These are phyloP conservation scores for Pichia insulana DNA, from an alignment of 805 yeast genomes.

Conservation along the genomic window DNA sequence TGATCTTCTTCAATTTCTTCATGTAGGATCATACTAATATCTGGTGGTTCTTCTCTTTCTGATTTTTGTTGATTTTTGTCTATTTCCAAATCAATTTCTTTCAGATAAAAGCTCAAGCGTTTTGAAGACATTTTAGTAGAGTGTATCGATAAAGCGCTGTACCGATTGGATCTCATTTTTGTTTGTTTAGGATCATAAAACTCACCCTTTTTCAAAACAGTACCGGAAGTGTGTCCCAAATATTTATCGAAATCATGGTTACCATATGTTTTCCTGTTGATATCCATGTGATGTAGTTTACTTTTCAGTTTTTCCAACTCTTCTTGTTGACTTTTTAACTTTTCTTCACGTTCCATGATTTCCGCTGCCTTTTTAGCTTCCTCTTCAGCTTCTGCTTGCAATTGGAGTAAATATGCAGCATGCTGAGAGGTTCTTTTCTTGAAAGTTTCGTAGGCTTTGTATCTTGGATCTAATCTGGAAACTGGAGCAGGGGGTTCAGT, in stretches of 20 bases:
- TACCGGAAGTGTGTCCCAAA: conserved; percentile 8
- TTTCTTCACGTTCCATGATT: conserved; percentile 8
- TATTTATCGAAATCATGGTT: conserved; percentile 7
- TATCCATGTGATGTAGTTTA: conserved; percentile 1
- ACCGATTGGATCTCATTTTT: conserved; percentile 40
- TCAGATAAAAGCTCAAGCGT: conserved; percentile 42
- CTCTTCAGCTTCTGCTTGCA: conserved; percentile 21
- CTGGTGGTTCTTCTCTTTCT: conserved; percentile 16
- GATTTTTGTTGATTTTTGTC: conserved; percentile 3
- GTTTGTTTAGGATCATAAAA: conserved; percentile 27
- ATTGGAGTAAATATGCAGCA: conserved; percentile 28
- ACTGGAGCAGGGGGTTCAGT: conserved; percentile 45
- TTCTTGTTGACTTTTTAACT: conserved; percentile 8
- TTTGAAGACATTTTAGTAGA: conserved; percentile 59
- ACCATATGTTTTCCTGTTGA: neutral
- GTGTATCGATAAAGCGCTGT: conserved; percentile 63
- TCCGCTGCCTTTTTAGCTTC: conserved; percentile 13
- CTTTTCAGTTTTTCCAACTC: conserved; percentile 6
- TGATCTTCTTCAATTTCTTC: conserved; percentile 6
- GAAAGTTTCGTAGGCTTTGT: conserved; percentile 39
- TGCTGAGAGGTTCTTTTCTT: conserved; percentile 36
- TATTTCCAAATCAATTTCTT: conserved; percentile 18
- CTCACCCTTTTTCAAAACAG: conserved; percentile 20
- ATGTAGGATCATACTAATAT: conserved; percentile 22
- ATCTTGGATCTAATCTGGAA: conserved; percentile 49